Base-by-base conservation (phyloP, 352 stramenopile species). In the Pythium rishiriense region DNA sequence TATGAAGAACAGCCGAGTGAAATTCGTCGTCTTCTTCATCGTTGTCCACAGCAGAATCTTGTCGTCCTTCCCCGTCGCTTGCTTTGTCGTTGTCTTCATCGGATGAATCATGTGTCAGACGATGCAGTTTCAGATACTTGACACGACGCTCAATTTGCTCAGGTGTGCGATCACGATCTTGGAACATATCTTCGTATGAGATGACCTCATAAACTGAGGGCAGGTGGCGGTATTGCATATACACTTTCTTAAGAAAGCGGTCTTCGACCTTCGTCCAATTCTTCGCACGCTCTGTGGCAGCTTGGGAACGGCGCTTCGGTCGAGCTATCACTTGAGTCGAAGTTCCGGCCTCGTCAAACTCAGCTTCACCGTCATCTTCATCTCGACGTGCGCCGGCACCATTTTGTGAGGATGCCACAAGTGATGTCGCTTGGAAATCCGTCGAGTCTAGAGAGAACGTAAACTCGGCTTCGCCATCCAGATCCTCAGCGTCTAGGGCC, bases 111-210 rank as follows among this genome's bases (percentile, higher is more conserved):
- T 91, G 72, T 0, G 75, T 91, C 61, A 78, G 76, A n/a, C 77
- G 74, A 45, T 93, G 81, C 31, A 94, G 68, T 60, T 91, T 92
- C 37, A 96, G 67, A 60, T 83, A 87, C 52, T 93, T 93, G 9
- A 93, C 83, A 49, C 87, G 87, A 9, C 84, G 85, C 58, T 94
- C 81, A 29, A 96, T 96, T 64, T 96, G 87, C 54, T 93, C 82
- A 7, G 85, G 62, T 0, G 87, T 94, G 49, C 87, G 81, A 26
- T 96, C 83, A 29, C 84, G 81, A 39, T 96, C 87, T 64, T 96
- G 87, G 48, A 96, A 94, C 85, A 96, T 93, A 48, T 96, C 87
- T 74, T 96, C 87, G 56, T 93, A 94, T 59, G 85, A 93, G 64
- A 96, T 88, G 25, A 94, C 85, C 53, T 96, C 87, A 58, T 91